Evolutionary conservation across 148 eudicot species (phyloP).

Genomic region (Fallopia convolvulus): DNA sequence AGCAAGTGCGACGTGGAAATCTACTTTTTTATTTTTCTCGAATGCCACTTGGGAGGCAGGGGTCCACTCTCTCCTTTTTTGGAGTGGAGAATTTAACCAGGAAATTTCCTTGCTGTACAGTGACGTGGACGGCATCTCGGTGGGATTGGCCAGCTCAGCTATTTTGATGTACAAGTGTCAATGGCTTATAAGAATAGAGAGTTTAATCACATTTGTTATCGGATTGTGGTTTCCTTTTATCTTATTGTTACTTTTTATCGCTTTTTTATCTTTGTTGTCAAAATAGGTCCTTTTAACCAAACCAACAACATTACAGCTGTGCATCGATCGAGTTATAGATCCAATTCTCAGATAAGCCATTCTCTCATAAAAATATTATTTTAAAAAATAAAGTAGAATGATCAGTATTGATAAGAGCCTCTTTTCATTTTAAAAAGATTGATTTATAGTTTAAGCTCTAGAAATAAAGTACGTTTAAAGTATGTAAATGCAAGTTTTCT

Average conservation of each 20-base stretch:
- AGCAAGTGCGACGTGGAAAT: constrained; percentile 24
- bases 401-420: too few relatives aligned
- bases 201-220: background rate
- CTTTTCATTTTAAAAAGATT: too few relatives aligned
- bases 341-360: too few relatives aligned
- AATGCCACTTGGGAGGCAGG: background rate
- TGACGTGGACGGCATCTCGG: background rate
- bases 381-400: too few relatives aligned
- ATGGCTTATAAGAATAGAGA: background rate
- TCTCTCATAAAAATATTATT: too few relatives aligned
- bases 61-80: background rate
- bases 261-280: background rate
- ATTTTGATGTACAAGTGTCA: background rate
- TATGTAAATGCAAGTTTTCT: too few relatives aligned
- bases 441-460: too few relatives aligned
- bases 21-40: background rate
- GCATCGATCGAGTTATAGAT: too few relatives aligned
- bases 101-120: background rate
- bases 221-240: background rate
- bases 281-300: background rate
- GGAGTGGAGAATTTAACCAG: background rate
- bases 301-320: too few relatives aligned
- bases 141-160: background rate
- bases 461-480: too few relatives aligned
- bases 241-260: background rate